These are phyloP conservation scores for Penstemon davidsonii DNA, from an alignment of 257 asterid genomes.

Conservation along the genomic window DNA sequence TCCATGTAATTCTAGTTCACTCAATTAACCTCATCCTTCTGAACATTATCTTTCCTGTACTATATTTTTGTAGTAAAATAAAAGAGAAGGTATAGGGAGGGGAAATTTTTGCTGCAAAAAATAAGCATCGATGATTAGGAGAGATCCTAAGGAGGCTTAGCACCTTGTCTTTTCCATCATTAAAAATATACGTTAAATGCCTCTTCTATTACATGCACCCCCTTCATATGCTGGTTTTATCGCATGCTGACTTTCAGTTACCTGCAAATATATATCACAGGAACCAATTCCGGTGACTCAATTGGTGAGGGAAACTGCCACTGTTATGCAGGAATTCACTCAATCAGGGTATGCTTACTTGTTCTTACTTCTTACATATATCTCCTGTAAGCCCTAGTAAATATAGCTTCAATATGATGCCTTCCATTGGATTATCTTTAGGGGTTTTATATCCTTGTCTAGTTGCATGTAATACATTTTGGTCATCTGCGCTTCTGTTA, in stretches of 20 bases:
- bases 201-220: neutral
- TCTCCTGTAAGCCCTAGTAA: neutral
- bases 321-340: slow-evolving; percentile 99
- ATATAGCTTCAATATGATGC: no score
- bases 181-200: neutral
- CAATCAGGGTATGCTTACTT: slow-evolving; percentile 79
- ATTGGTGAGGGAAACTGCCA: slow-evolving; percentile 97
- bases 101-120: neutral
- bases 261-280: slow-evolving; percentile 36
- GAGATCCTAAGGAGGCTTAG: neutral
- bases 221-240: no score
- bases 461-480: neutral
- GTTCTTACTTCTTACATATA: neutral
- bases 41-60: neutral
- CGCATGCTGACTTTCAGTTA: slow-evolving; percentile 24
- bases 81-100: neutral
- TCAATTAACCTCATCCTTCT: neutral
- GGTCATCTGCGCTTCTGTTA: neutral
- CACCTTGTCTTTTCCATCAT: neutral
- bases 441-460: neutral
- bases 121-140: slow-evolving; percentile 3
- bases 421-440: neutral
- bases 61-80: neutral
- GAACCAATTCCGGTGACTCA: slow-evolving; percentile 97
- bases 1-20: neutral